Conservation (phyloP, 1,139 yeast genomes). For the Hansenula sp. region DNA sequence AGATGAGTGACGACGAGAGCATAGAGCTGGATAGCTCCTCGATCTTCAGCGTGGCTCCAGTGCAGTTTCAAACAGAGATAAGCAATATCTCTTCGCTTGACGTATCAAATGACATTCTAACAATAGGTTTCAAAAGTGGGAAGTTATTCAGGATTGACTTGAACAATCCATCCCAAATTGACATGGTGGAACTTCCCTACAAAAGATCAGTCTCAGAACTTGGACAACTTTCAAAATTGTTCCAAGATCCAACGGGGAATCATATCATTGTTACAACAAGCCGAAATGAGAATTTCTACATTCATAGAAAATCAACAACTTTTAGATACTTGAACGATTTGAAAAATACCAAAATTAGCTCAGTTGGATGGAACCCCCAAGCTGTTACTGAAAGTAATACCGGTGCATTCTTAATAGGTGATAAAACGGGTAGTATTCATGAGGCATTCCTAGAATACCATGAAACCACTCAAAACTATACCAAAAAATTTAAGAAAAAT, state of each 20-base stretch:
- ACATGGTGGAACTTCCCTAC: conserved; percentile 27
- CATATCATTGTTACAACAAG: conserved; percentile 45
- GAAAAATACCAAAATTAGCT: conserved; percentile 35
- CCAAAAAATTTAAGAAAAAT: conserved; percentile 37
- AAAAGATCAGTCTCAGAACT: conserved; percentile 19
- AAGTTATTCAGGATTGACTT: conserved; percentile 48
- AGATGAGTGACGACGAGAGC: conserved; percentile 3
- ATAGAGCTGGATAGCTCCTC: conserved; percentile 9
- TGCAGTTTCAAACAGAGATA: conserved; percentile 51
- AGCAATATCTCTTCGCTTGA: conserved; percentile 38
- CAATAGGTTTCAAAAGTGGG: conserved; percentile 42
- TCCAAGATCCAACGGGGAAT: conserved; percentile 44
- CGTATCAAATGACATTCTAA: conserved; percentile 45
- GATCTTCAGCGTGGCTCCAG: conserved; percentile 40
- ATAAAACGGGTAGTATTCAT: conserved; percentile 39
- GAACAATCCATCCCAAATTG: conserved; percentile 50
- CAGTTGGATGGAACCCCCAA: conserved; percentile 40
- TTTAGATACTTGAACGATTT: conserved; percentile 38
- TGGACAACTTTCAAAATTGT: conserved; percentile 34
- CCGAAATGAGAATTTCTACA: conserved; percentile 41
- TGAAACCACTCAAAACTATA: conserved; percentile 33
- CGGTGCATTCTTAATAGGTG: conserved; percentile 47
- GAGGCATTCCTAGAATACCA: conserved; percentile 41
- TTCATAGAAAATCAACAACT: conserved; percentile 33
- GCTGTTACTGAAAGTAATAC: conserved; percentile 33